Evolutionary conservation across 441 rosid genomes (phyloP).

Genomic region (Gossypium schwendimanii): DNA sequence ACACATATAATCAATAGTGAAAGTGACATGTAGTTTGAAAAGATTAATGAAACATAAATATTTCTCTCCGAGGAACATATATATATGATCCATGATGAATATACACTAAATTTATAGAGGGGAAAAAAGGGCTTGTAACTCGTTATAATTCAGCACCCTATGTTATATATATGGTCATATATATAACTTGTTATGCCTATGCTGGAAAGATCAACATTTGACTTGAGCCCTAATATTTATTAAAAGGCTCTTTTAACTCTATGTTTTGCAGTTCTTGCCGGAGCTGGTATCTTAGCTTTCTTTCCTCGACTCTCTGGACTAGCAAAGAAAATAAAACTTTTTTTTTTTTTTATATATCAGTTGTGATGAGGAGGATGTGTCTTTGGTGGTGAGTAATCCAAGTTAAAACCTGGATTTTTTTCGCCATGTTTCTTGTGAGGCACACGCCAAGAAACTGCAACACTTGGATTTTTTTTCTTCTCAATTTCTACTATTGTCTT

Average conservation of each 20-base stretch:
- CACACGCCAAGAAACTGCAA: conserved; percentile 49
- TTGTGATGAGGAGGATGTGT: conserved; percentile 93
- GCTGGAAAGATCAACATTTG: background rate
- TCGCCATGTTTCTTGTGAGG: conserved; percentile 37
- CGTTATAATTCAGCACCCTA: background rate
- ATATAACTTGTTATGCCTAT: background rate
- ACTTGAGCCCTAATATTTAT: conserved; percentile 1
- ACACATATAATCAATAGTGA: no score
- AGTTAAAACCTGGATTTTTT: conserved; percentile 52
- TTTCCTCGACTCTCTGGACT: background rate
- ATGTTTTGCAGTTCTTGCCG: background rate
- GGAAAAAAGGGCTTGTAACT: background rate
- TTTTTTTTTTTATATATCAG: conserved; percentile 16
- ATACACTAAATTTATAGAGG: background rate
- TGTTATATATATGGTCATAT: background rate
- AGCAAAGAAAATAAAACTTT: background rate
- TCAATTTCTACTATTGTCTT: background rate
- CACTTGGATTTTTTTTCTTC: conserved; percentile 16
- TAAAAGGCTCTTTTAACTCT: background rate
- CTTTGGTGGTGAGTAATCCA: conserved; percentile 72
- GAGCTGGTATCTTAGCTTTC: background rate
- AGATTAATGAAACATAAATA: no score
- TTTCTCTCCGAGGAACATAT: background rate
- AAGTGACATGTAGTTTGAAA: no score
- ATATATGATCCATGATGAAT: conserved; percentile 2